phyloP scores from a whole-genome alignment of 164 flowering plant species.

The Stephania yunnanensis region DNA sequence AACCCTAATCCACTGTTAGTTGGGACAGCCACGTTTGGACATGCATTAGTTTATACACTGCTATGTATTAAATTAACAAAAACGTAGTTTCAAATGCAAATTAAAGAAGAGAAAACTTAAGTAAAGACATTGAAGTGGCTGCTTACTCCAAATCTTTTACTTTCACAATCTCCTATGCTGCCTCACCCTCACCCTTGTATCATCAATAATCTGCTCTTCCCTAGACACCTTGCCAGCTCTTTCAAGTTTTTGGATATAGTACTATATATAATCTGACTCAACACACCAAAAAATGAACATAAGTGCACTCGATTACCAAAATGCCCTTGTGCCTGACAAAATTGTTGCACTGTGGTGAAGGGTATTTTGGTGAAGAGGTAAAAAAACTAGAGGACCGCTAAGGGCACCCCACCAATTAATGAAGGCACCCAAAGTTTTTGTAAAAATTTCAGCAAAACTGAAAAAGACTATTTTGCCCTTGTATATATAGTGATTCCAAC shows the following conservation, averaged over 20 bases:
- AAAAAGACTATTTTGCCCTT: too few species aligned
- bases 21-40: conserved; percentile 15
- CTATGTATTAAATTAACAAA: neutral
- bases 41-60: neutral
- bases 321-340: neutral
- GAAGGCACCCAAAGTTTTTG: too few species aligned
- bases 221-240: conserved; percentile 25
- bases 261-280: too few species aligned
- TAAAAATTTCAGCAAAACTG: too few species aligned
- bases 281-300: too few species aligned
- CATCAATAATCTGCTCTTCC: conserved; percentile 41
- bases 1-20: conserved; percentile 13
- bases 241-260: conserved; percentile 10
- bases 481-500: too few species aligned
- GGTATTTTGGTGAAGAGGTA: neutral
- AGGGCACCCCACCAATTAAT: too few species aligned
- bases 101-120: neutral
- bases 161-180: conserved; percentile 73
- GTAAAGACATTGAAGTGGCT: conserved; percentile 27
- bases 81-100: too few species aligned
- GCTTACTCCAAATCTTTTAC: conserved; percentile 41
- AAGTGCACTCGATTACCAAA: neutral
- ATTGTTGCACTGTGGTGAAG: neutral
- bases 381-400: too few species aligned
- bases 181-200: conserved; percentile 38